Evolutionary conservation across 2,329 filamentous ascomycete species (phyloP).

Genomic region (Helminthosporium solani): DNA sequence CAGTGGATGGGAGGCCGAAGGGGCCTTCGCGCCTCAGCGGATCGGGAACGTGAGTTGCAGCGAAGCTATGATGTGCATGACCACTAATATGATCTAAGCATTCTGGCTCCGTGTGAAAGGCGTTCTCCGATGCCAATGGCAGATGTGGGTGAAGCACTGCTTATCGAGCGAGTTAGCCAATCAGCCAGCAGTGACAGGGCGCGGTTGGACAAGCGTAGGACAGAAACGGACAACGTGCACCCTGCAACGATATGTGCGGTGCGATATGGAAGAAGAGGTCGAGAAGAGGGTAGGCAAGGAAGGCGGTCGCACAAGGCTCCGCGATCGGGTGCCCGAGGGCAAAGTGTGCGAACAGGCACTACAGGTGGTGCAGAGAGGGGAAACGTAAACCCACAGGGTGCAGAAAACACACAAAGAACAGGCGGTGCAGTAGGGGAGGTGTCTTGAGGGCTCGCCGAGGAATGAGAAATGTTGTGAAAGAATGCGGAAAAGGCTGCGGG

Average conservation of each 20-base stretch:
- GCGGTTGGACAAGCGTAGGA: conserved; percentile 37
- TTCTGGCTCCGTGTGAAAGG: conserved; percentile 48
- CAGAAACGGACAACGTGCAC: conserved; percentile 44
- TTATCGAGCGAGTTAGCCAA: conserved; percentile 46
- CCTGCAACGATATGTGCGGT: conserved; percentile 23
- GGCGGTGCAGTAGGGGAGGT: no score
- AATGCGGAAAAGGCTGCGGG: conserved; percentile 42
- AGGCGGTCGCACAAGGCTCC: conserved; percentile 38
- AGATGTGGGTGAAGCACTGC: conserved; percentile 48
- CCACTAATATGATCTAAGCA: conserved; percentile 48
- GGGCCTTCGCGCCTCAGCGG: conserved; percentile 53
- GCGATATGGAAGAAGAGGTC: conserved; percentile 20
- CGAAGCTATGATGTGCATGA: conserved; percentile 49
- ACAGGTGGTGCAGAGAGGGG: conserved; percentile 32
- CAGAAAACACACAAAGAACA: no score
- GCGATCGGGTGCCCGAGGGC: conserved; percentile 34
- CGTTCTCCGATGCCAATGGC: conserved; percentile 46
- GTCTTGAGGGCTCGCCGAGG: conserved; percentile 25
- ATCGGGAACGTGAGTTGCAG: conserved; percentile 48
- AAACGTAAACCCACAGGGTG: conserved; percentile 21
- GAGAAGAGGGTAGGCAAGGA: conserved; percentile 13
- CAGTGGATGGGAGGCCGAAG: conserved; percentile 46
- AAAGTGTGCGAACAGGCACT: conserved; percentile 37
- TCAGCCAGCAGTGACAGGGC: conserved; percentile 28
- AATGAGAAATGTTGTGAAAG: conserved; percentile 36